These are phyloP conservation scores for Parathielavia hyrcaniae DNA, from an alignment of 495 filamentous ascomycete genomes.

Conservation along the genomic window DNA sequence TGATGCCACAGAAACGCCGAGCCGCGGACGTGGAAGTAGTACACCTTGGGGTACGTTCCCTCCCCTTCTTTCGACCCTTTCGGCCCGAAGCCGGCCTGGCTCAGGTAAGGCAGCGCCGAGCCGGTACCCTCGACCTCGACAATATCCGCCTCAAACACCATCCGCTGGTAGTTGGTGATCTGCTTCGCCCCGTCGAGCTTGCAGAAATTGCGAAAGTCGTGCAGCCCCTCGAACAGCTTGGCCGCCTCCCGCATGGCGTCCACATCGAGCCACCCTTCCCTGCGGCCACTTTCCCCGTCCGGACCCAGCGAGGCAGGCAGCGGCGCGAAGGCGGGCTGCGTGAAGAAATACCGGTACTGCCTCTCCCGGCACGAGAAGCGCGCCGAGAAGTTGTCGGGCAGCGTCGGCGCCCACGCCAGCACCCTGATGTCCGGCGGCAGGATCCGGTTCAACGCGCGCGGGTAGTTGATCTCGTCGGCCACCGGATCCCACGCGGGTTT, in stretches of 20 bases:
- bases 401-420: constrained; percentile 86
- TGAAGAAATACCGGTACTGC: constrained; percentile 94
- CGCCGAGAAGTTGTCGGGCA: constrained; percentile 73
- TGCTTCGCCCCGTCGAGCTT: constrained; percentile 83
- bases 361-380: constrained; percentile 89
- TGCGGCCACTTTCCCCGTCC: constrained; percentile 13
- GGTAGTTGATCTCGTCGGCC: constrained; percentile 76
- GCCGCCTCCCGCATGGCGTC: constrained; percentile 79
- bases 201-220: constrained; percentile 98
- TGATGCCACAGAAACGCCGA: constrained; percentile 98
- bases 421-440: constrained; percentile 84
- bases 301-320: constrained; percentile 34
- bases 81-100: constrained; percentile 17
- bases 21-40: constrained; percentile 78
- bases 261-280: constrained; percentile 62
- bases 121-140: constrained; percentile 53
- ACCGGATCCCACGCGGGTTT: constrained; percentile 60
- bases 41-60: constrained; percentile 55
- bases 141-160: constrained; percentile 70
- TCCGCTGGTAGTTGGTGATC: constrained; percentile 69
- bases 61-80: neutral
- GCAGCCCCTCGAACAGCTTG: constrained; percentile 65
- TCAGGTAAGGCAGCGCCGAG: constrained; percentile 41
- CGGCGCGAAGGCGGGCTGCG: constrained; percentile 77
- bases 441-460: constrained; percentile 71